phyloP scores from a whole-genome alignment of 2,329 filamentous ascomycete genomes.

The Cladosporium sphaerospermum region DNA sequence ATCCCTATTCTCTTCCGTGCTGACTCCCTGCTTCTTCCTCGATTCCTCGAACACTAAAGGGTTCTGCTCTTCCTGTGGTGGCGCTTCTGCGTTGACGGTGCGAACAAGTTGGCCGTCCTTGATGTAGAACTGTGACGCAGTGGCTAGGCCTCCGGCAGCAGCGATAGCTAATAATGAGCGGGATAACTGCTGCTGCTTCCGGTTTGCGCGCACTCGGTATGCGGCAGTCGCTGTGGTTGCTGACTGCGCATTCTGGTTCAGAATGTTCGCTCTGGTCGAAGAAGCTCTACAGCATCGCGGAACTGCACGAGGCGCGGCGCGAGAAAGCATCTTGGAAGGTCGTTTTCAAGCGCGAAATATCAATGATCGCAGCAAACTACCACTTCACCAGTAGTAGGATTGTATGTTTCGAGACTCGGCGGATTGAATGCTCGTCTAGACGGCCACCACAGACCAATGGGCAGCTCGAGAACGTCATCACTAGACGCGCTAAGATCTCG shows the following conservation, averaged over 20 bases:
- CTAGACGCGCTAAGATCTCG: not conserved
- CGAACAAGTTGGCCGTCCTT: conserved; percentile 34
- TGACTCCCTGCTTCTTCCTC: conserved; percentile 46
- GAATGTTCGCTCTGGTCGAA: conserved; percentile 20
- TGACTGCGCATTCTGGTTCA: conserved; percentile 16
- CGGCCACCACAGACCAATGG: not conserved
- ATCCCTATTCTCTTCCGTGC: conserved; percentile 67
- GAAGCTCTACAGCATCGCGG: conserved; percentile 16
- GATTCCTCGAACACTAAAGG: conserved; percentile 64
- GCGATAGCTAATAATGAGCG: conserved; percentile 39
- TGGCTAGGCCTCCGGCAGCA: conserved; percentile 38
- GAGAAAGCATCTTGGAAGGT: conserved; percentile 15
- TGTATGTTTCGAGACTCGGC: no score
- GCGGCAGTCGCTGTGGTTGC: conserved; percentile 23
- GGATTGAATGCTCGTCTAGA: no score
- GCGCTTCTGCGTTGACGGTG: conserved; percentile 45
- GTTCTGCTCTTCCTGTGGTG: conserved; percentile 36
- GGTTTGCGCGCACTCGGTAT: conserved; percentile 32
- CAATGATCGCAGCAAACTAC: no score
- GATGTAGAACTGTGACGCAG: conserved; percentile 39
- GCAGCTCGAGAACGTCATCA: conserved; percentile 10
- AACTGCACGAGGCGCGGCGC: conserved; percentile 13
- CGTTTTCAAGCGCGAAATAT: not conserved
- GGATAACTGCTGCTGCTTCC: conserved; percentile 41
- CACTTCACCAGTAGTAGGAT: no score